Conservation (phyloP, 225 moss, liverwort and hornwort species). For the Thuidium tamariscinum region DNA sequence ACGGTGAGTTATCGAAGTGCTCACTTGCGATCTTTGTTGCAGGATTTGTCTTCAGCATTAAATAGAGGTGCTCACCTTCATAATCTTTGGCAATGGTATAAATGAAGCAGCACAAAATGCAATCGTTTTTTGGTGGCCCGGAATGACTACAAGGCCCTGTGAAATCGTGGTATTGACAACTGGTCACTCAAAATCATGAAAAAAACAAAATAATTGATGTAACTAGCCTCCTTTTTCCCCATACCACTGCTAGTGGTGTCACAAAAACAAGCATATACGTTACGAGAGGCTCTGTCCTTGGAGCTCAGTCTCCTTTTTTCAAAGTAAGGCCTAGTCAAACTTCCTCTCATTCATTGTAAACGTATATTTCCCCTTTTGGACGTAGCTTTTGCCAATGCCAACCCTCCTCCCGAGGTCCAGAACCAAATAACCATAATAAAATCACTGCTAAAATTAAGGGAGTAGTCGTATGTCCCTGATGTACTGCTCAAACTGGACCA, state of each 20-base stretch:
- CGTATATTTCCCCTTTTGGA: background rate
- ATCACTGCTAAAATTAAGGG: background rate
- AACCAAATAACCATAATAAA: background rate
- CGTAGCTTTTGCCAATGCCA: background rate
- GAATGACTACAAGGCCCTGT: background rate
- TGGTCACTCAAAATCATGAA: background rate
- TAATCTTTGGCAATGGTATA: background rate
- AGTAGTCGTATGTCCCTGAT: background rate
- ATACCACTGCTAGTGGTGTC: background rate
- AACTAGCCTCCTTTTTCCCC: background rate
- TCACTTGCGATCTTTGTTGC: background rate
- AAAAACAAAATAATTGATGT: background rate
- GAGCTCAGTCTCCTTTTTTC: background rate
- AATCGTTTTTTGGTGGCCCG: background rate
- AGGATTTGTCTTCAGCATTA: background rate
- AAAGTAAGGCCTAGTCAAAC: background rate
- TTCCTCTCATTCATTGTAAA: background rate
- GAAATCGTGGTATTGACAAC: background rate
- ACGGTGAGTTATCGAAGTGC: background rate
- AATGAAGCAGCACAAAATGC: background rate
- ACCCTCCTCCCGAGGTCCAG: too few relatives aligned
- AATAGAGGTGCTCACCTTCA: background rate
- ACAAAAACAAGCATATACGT: background rate
- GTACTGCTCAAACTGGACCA: constrained; percentile 17
- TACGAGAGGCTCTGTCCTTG: background rate